Evolutionary conservation across 2,329 filamentous ascomycete species (phyloP), one percentile per base, ranked within the genome.

Genomic region (Ceratocystis papillata): DNA sequence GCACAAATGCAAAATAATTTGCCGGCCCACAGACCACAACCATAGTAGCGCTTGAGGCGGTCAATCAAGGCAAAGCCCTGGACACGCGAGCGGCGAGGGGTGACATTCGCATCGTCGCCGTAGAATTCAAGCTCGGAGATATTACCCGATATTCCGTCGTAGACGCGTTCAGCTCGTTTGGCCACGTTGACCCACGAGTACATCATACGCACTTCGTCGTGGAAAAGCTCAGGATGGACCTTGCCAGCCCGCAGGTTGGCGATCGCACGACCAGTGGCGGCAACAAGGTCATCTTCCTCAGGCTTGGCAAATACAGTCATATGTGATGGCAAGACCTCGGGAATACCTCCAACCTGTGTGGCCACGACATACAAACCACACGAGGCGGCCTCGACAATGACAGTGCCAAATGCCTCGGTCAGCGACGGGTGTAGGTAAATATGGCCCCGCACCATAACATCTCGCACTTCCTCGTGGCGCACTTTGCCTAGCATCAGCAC

Each of bases 121-220:
- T 96, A 96, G 72, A 96, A 96, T 68, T 95, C 90, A 65, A 88
- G 86, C 71, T 95, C 90, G 69, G 84, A 86, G 64, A 96, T 86
- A n/a, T 85, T 86, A 6, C 91, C 92, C 1, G 86, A 90, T 70
- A 99, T 95, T 61, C 94, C 90, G 73, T 96, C 86, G 75, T 99
- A 99, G 0, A 99, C 94, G 37, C 93, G 83, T 76, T 99, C 94
- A 0, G 94, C 97, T 65, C 94, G 88, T 71, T 88, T 83, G 15
- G 94, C 94, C 33, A 99, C 93, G 74, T 99, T 93, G 33, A 89
- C 89, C 94, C 94, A 99, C 1, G 90, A 96, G 77, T 99, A 99
- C 94, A 97, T 97, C 78, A 89, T 89, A 75, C 93, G 91, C 69
- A 99, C 94, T 75, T 97, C 89, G 70, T 96, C 93, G 74, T 99